These are phyloP conservation scores for Fusarium albidum DNA, from an alignment of 2,329 filamentous ascomycete genomes.

Conservation along the genomic window DNA sequence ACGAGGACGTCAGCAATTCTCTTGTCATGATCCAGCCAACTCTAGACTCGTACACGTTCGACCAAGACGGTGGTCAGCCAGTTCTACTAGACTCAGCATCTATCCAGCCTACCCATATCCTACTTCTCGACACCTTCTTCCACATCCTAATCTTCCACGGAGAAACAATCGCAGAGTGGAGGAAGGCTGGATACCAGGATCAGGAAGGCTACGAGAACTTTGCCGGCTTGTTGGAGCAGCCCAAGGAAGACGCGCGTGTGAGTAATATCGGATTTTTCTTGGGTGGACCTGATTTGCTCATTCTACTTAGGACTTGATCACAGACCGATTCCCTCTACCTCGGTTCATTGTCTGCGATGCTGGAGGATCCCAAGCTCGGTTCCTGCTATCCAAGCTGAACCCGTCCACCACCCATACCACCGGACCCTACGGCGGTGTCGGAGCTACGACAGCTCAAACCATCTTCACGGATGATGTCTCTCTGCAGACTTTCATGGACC, in stretches of 20 bases:
- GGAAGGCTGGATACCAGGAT: constrained; percentile 96
- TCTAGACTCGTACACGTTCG: constrained; percentile 95
- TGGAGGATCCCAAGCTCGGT: constrained; percentile 97
- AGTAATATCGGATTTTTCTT: constrained; percentile 43
- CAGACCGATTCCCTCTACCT: constrained; percentile 96
- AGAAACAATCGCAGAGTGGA: constrained; percentile 97
- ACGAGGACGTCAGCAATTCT: constrained; percentile 96
- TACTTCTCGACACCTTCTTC: constrained; percentile 98
- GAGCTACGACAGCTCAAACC: constrained; percentile 87
- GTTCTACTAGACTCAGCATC: constrained; percentile 97
- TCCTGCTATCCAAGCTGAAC: constrained; percentile 96
- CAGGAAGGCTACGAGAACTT: constrained; percentile 99
- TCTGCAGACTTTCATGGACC: constrained; percentile 98
- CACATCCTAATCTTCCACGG: constrained; percentile 99
- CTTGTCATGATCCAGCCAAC: constrained; percentile 99
- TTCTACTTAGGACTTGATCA: constrained; percentile 81
- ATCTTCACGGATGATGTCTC: constrained; percentile 99
- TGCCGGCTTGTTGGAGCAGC: constrained; percentile 83
- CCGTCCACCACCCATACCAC: constrained; percentile 96
- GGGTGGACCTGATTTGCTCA: constrained; percentile 21
- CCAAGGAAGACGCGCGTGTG: constrained; percentile 96
- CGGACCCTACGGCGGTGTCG: constrained; percentile 87
- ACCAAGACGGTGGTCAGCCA: constrained; percentile 90
- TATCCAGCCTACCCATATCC: constrained; percentile 91
- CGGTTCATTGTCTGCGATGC: constrained; percentile 99